Evolutionary conservation across 169 alveolate species (phyloP).

Genomic region (Plasmodium knowlesi): DNA sequence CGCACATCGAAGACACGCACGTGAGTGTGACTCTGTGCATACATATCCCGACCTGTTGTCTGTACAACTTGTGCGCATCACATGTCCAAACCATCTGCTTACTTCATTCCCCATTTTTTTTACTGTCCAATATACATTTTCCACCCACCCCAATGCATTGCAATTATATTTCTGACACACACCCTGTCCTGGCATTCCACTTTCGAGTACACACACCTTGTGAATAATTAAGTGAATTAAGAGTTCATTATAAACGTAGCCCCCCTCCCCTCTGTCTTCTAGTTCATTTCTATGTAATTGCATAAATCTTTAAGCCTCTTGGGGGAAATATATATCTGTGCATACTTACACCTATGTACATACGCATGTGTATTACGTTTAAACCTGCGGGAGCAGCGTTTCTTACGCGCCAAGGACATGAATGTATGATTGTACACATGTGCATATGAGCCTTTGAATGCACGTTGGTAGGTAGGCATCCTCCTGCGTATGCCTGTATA

Average conservation of each 20-base stretch:
- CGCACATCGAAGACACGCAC: background rate
- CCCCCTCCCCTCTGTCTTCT: background rate
- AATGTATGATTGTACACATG: background rate
- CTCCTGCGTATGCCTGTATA: background rate
- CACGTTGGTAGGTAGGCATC: background rate
- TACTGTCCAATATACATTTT: background rate
- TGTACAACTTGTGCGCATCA: background rate
- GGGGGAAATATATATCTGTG: background rate
- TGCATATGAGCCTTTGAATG: background rate
- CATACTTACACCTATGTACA: background rate
- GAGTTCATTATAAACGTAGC: background rate
- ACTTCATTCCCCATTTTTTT: background rate
- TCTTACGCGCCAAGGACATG: background rate
- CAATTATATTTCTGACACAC: background rate
- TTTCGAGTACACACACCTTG: constrained; percentile 26
- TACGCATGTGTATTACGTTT: background rate
- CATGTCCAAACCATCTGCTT: background rate
- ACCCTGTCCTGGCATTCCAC: background rate
- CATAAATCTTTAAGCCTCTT: constrained; percentile 42
- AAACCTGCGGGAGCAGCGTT: background rate
- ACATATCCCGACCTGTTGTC: background rate
- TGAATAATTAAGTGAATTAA: constrained; percentile 33
- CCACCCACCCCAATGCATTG: background rate
- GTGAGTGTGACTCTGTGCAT: background rate
- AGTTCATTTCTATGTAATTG: constrained; percentile 9